Evolutionary conservation across 1,139 yeast genomes (phyloP), one percentile per base, ranked within the genome.

Genomic region (Kodamaea alishanica): DNA sequence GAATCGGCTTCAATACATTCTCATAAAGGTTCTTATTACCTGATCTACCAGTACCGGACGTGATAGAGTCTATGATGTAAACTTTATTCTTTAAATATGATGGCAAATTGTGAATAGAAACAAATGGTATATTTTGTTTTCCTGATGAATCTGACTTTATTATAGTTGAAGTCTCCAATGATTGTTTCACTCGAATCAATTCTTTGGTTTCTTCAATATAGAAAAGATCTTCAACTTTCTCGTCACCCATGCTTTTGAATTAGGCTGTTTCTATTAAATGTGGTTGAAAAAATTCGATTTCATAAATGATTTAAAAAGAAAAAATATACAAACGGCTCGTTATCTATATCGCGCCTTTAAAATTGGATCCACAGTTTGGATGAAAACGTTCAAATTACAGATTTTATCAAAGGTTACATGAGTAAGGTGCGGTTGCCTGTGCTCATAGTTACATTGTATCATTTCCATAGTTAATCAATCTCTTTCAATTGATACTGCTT

Each of bases 21-120:
- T 43, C 31, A 50, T 75, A 79, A 11, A 79, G 53, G 42, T 75
- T 71, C 28, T 61, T 63, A 1, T 54, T 45, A 1, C 50, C 44
- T 1, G 47, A 39, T 41, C 84, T 64, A 1, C 82, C 83, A 0
- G 63, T 62, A 0, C 88, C 88, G 0, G 88, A 79, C 8, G 58
- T 56, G 2, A 74, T 53, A 0, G 89, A 82, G 50, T 83, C 88
- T 8, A 82, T 51, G 15, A 50, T 44, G 22, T 41, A 41, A 2
- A 50, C 50, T n/a, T 43, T 44, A 6, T 34, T 35, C 26, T 32
- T 35, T 8, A 43, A 32, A 23, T 43, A 42, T 6, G 30, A 24
- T 11, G 46, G 46, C 20, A 41, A 26, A 15, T 27, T 33, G 6
- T 33, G n/a, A 7, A 23, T 3, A 6, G 39, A 28, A 12, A 39